A percentile compares a stretch with the other conserved stretches of the same genome.
Conservation (phyloP, 2,329 filamentous ascomycete genomes). For the Setomelanomma holmii region DNA sequence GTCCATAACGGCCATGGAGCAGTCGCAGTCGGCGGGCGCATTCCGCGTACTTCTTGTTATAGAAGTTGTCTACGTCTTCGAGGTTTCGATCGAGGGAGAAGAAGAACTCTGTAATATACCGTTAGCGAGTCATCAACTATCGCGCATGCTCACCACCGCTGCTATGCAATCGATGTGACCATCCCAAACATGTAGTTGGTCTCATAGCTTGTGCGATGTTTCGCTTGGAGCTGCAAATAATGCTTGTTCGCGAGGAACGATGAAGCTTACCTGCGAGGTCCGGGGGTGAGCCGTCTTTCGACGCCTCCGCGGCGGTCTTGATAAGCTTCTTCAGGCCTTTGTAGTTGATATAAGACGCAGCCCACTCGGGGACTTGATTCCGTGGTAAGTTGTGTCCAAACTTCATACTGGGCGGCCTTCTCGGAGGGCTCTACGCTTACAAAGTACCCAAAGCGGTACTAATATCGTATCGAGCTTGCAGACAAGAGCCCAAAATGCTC, state of each 20-base stretch:
- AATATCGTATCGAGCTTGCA: neutral
- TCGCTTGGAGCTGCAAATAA: no score
- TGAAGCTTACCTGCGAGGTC: constrained; percentile 84
- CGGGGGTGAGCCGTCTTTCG: constrained; percentile 73
- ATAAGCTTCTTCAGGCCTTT: constrained; percentile 94
- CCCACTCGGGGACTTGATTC: constrained; percentile 89
- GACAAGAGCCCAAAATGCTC: neutral
- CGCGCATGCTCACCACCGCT: neutral
- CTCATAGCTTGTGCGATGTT: no score
- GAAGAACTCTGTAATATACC: constrained; percentile 77
- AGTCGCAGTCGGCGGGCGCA: constrained; percentile 83
- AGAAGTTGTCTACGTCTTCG: constrained; percentile 95
- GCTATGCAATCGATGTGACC: no score
- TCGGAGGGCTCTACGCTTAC: constrained; percentile 3
- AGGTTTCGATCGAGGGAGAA: constrained; percentile 95
- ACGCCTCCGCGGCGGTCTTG: constrained; percentile 74
- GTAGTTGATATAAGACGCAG: constrained; percentile 84
- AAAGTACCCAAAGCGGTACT: no score
- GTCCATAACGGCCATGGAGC: constrained; percentile 86
- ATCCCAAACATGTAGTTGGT: no score
- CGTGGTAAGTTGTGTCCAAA: constrained; percentile 69
- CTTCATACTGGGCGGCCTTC: constrained; percentile 47
- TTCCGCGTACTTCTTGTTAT: constrained; percentile 93
- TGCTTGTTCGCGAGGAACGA: no score
- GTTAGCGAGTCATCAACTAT: constrained; percentile 8